Base-by-base conservation (phyloP, 371 early-diverging fungal genomes). In the Actinomucor elegans region DNA sequence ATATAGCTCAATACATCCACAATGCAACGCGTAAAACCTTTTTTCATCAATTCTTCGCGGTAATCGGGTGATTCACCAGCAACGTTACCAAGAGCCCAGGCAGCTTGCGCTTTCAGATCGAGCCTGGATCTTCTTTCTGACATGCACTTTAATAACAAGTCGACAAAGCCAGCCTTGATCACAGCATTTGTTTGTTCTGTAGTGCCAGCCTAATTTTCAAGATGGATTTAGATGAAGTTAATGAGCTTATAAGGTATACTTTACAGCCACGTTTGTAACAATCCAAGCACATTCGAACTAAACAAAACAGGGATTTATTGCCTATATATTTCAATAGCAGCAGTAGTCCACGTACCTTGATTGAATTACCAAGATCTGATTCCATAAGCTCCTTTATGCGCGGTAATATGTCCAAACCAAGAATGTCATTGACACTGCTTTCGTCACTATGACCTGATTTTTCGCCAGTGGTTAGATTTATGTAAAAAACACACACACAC, bases 211-310 rank as follows among this genome's bases (percentile, higher is more conserved):
- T 83, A 65, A 33, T 1, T 20, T 38, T 41, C 29, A 17, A 17
- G 47, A 48, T n/a, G 24, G 14, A 27, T 28, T 15, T 17, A 32
- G 10, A 50, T 17, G n/a, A n/a, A n/a, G n/a, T n/a, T n/a, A n/a
- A n/a, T n/a, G n/a, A n/a, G n/a, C n/a, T n/a, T n/a, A n/a, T n/a
- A n/a, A n/a, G n/a, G n/a, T n/a, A n/a, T n/a, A 5, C 61, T 74
- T 66, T 72, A 77, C 84, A 32, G 81, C 84, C 42, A 83, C 79
- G 47, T 83, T 83, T 18, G 84, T 83, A 14, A 81, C 61, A 33
- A 83, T 80, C 84, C 84, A 83, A 2, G 81, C 76, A 21, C 71
- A 73, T 55, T 83, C 84, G 60, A 81, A 83, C 81, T 83, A 67
- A 9, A 36, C 4, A 57, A 23, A 34, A 35, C n/a, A 27, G 33